Base-by-base conservation (phyloP, 352 stramenopile genomes). In the Globisporangium cederbergense region DNA sequence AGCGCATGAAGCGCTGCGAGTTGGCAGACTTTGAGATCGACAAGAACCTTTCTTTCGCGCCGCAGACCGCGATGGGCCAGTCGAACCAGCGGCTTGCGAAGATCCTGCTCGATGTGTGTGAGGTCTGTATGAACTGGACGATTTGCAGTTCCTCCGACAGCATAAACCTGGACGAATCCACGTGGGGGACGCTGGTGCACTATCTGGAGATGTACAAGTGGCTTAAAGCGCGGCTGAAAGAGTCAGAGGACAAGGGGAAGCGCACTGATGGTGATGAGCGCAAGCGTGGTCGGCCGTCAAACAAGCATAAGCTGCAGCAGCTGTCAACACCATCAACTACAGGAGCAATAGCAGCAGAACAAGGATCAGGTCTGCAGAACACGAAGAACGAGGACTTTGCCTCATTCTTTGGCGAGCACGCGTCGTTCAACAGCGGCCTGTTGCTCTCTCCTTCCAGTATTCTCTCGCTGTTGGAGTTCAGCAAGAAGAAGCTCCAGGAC, bases 11-110 rank as follows among this genome's bases (percentile, higher is more conserved):
- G 57, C 68, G 73, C 5, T 80, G 77, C 49, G 73, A 81, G 50
- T 51, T 83, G 2, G 58, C 57, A 2, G 73, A 86, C 60, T 83
- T 83, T 50, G 77, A 86, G 20, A 72, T 86, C 18, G 74, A 86
- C 60, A 79, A 82, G 56, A 71, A 70, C 46, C 61, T 76, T 6
- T 72, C 73, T 9, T 83, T 86, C 30, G 68, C 58, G 0, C 10
- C 56, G 1, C 51, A 76, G 22, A 73, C 64, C 4, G 57, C 66
- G 10, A 46, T 75, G 18, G 76, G 72, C 0, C 58, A 74, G 25
- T 69, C 68, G 5, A 83, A 81, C 34, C 68, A 64, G n/a, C 72
- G 68, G 7, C 40, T 83, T 2, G 75, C 40, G 2, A 30, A 46
- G 9, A 67, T 72, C 18, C 38, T 86, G 34, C 65, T 74, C 16